These are phyloP conservation scores for Aspergillus chevalieri DNA, from an alignment of 2,329 filamentous ascomycete genomes.

Conservation along the genomic window DNA sequence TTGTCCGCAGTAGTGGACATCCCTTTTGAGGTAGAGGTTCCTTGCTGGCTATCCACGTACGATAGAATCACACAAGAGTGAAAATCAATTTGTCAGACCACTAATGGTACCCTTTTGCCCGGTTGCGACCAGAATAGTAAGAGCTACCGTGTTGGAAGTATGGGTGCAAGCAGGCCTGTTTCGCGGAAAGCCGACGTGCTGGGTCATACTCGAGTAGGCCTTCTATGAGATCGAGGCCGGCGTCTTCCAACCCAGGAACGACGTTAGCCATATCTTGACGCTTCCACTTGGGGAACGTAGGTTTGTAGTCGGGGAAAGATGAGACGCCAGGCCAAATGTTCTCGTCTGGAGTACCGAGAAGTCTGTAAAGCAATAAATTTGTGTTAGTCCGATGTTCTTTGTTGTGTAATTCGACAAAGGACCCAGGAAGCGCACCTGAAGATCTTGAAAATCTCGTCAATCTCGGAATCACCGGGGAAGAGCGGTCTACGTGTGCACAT, in stretches of 20 bases:
- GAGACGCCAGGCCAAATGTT: conserved; percentile 82
- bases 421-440: conserved; percentile 59
- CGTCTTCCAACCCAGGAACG: conserved; percentile 66
- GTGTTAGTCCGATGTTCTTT: conserved; percentile 16
- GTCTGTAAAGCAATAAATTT: conserved; percentile 34
- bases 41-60: no score
- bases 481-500: conserved; percentile 93
- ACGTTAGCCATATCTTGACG: conserved; percentile 61
- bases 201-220: conserved; percentile 80
- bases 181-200: conserved; percentile 78
- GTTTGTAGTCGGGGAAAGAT: conserved; percentile 90
- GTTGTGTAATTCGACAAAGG: not conserved
- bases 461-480: conserved; percentile 88
- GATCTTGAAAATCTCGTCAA: conserved; percentile 91
- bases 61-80: not conserved
- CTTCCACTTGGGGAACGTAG: conserved; percentile 86
- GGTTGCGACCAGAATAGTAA: conserved; percentile 42
- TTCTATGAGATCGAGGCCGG: conserved; percentile 48
- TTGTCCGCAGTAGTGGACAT: no score
- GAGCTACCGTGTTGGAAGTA: conserved; percentile 62
- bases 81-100: conserved; percentile 2
- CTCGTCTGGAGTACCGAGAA: conserved; percentile 79
- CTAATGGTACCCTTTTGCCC: conserved; percentile 36
- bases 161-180: conserved; percentile 75
- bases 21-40: no score